phyloP scores from a whole-genome alignment of 305 asterid genomes.

The Fraxinus paxiana region DNA sequence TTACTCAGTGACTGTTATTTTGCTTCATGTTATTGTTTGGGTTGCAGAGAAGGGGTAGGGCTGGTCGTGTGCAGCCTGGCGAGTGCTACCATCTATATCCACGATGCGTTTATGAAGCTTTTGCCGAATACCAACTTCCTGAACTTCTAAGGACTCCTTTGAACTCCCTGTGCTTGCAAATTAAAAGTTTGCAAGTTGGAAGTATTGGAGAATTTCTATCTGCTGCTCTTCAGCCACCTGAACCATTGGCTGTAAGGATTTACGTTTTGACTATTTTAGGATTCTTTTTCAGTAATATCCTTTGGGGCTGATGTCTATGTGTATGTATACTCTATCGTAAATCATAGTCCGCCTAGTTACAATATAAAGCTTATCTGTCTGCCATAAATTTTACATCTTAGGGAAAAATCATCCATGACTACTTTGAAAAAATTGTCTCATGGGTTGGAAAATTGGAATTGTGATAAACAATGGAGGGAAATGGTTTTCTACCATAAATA shows the following conservation, averaged over 20 bases:
- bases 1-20: conserved; percentile 16
- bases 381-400: not conserved
- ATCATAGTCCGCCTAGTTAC: not conserved
- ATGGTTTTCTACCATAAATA: not conserved
- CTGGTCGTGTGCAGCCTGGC: conserved; percentile 98
- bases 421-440: conserved; percentile 6
- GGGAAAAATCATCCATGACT: conserved; percentile 3
- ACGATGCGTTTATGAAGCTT: conserved; percentile 87
- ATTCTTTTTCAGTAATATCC: conserved; percentile 1
- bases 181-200: conserved; percentile 84
- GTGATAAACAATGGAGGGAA: not conserved
- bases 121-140: conserved; percentile 94
- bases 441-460: not conserved
- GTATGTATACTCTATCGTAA: not conserved
- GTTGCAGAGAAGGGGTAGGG: conserved; percentile 93
- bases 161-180: conserved; percentile 98
- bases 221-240: conserved; percentile 99
- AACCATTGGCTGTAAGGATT: conserved; percentile 72
- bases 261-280: conserved; percentile 12
- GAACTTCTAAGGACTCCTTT: conserved; percentile 93
- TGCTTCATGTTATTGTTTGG: conserved; percentile 26
- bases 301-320: conserved; percentile 6
- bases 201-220: conserved; percentile 82
- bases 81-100: conserved; percentile 97
- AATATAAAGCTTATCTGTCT: not conserved